These are phyloP conservation scores for Blastocrithidia nonstop DNA, from an alignment of 208 protist species.

Conservation along the genomic window DNA sequence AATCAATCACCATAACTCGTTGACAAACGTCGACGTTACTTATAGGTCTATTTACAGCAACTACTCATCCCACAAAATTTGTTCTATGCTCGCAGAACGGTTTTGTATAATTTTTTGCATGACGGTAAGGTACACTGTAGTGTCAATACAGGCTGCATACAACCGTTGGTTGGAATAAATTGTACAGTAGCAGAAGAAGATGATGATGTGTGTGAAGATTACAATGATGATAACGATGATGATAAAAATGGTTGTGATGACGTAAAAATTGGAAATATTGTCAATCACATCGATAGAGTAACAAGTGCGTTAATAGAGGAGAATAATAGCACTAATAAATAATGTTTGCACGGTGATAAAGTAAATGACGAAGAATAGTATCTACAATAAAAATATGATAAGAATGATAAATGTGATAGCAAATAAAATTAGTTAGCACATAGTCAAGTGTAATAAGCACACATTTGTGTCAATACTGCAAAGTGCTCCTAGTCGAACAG, in stretches of 20 bases:
- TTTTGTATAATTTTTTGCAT: conserved; percentile 64
- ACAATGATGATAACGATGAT: background rate
- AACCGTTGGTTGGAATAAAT: conserved; percentile 14
- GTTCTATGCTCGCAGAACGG: conserved; percentile 55
- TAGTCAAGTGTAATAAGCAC: no score
- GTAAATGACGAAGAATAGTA: no score
- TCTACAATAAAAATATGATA: no score
- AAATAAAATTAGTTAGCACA: no score
- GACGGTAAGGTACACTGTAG: conserved; percentile 52
- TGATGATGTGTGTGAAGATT: conserved; percentile 2
- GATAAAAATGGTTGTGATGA: conserved; percentile 20
- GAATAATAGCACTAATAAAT: no score
- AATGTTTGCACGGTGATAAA: no score
- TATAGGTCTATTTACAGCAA: conserved; percentile 80
- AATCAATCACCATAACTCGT: conserved; percentile 73
- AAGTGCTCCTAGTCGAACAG: no score
- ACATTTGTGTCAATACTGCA: no score
- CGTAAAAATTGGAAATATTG: conserved; percentile 8
- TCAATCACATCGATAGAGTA: background rate
- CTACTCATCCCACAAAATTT: conserved; percentile 56
- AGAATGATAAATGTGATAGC: no score
- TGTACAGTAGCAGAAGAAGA: background rate
- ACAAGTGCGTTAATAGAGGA: conserved; percentile 33
- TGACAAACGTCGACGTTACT: conserved; percentile 44
- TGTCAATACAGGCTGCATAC: conserved; percentile 10